phyloP scores from a whole-genome alignment of 2,329 filamentous ascomycete genomes.

The Ramularia endophylla region DNA sequence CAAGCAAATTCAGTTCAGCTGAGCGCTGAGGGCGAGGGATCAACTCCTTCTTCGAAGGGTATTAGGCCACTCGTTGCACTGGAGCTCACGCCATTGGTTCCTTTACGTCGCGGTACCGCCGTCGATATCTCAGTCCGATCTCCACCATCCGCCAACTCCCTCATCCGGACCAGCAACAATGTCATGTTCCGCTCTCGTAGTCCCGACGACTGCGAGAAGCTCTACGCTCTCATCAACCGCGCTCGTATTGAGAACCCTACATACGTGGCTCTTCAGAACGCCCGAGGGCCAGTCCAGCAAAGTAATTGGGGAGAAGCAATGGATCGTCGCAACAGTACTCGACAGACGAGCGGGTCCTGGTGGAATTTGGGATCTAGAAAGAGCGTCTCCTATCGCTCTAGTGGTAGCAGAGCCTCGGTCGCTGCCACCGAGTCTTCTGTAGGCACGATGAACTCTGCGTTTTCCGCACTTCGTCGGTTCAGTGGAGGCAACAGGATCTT shows the following conservation, averaged over 20 bases:
- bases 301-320: constrained; percentile 47
- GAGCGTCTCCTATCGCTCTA: constrained; percentile 50
- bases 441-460: constrained; percentile 70
- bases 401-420: constrained; percentile 45
- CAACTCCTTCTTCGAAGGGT: constrained; percentile 32
- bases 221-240: constrained; percentile 83
- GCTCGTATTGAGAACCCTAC: constrained; percentile 89
- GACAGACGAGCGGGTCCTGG: constrained; percentile 44
- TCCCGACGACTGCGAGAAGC: constrained; percentile 67
- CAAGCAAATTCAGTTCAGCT: constrained; percentile 40
- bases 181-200: constrained; percentile 85
- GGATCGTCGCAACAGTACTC: constrained; percentile 45
- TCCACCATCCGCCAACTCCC: constrained; percentile 67
- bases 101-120: constrained; percentile 82
- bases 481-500: constrained; percentile 66
- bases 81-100: constrained; percentile 85
- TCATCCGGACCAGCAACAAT: constrained; percentile 63
- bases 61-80: constrained; percentile 58
- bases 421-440: constrained; percentile 69
- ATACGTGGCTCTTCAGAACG: constrained; percentile 70
- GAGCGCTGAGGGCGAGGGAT: constrained; percentile 36
- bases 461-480: constrained; percentile 70
- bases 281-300: constrained; percentile 54
- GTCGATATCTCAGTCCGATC: constrained; percentile 93
- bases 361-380: constrained; percentile 49